Percentiles rank a stretch among this genome's conserved stretches.
These are phyloP conservation scores for Boletales sp. DNA, from an alignment of 768 basidiomycete species.

Conservation along the genomic window DNA sequence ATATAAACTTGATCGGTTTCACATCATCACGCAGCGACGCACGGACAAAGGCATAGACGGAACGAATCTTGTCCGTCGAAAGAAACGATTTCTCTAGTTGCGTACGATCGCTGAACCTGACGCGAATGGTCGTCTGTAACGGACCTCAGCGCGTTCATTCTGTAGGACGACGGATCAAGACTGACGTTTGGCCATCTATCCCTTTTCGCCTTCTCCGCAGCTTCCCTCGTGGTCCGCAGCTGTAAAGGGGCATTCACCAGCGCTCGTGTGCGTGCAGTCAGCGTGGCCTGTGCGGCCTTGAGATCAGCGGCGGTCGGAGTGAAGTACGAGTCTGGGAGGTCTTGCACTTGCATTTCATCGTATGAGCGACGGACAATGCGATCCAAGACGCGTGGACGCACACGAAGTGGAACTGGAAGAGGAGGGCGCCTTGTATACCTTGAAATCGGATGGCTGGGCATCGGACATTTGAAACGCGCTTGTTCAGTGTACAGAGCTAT, in stretches of 20 bases:
- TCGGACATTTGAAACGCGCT: constrained; percentile 21
- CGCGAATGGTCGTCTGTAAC: constrained; percentile 70
- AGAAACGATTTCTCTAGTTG: constrained; percentile 77
- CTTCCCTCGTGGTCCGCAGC: constrained; percentile 60
- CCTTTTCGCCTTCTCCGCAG: constrained; percentile 52
- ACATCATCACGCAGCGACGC: constrained; percentile 68
- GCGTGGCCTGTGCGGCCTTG: constrained; percentile 58
- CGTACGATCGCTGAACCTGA: constrained; percentile 78
- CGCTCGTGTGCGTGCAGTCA: constrained; percentile 58
- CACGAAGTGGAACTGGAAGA: constrained; percentile 28
- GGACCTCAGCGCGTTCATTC: constrained; percentile 10
- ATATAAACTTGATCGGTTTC: constrained; percentile 74
- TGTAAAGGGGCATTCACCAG: constrained; percentile 70
- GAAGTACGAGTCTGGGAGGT: constrained; percentile 72
- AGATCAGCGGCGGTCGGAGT: constrained; percentile 69
- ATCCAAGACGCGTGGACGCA: constrained; percentile 26
- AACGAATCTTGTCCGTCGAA: constrained; percentile 74
- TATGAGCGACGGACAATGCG: constrained; percentile 3
- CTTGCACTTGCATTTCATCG: constrained; percentile 30
- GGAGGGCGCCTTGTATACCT: constrained; percentile 46
- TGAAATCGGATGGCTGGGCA: constrained; percentile 34
- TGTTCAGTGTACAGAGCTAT: constrained; percentile 12
- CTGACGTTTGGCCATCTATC: constrained; percentile 72
- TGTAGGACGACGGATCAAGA: not conserved
- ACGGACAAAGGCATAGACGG: constrained; percentile 84